phyloP scores from a whole-genome alignment of 768 basidiomycete genomes.

The Amanita brunnescens region DNA sequence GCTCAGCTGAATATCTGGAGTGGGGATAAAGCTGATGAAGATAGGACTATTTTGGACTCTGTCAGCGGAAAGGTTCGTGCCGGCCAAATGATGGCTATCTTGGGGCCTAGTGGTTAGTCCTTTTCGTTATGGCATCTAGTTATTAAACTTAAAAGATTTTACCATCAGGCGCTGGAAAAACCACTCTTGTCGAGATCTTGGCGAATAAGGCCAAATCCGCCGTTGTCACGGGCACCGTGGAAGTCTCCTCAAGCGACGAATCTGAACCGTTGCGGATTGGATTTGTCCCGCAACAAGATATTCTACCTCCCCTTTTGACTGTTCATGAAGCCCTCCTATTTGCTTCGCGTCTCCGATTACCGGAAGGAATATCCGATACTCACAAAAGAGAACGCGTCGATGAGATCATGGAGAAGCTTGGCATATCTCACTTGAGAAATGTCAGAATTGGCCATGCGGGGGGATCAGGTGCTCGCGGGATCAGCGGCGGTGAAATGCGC shows the following conservation, averaged over 20 bases:
- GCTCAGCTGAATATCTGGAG: constrained; percentile 11
- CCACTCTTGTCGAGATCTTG: constrained; percentile 85
- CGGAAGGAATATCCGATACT: constrained; percentile 55
- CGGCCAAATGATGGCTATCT: constrained; percentile 84
- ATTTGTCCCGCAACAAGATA: constrained; percentile 83
- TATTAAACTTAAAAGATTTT: background rate
- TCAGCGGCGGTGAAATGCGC: constrained; percentile 88
- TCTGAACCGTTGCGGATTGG: constrained; percentile 49
- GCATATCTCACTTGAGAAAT: constrained; percentile 61
- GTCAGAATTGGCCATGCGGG: constrained; percentile 58
- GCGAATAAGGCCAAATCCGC: constrained; percentile 80
- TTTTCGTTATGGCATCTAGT: background rate
- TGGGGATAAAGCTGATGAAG: constrained; percentile 25
- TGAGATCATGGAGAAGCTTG: constrained; percentile 67
- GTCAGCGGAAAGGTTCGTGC: constrained; percentile 65
- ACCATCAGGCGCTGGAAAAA: constrained; percentile 72
- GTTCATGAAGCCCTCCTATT: constrained; percentile 79
- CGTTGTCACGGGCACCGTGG: constrained; percentile 51
- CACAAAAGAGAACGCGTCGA: constrained; percentile 63
- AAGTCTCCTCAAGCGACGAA: constrained; percentile 34
- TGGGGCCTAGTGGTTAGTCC: constrained; percentile 74
- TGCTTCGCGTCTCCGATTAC: constrained; percentile 77
- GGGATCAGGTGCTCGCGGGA: constrained; percentile 67
- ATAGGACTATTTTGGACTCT: constrained; percentile 60
- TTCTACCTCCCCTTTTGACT: constrained; percentile 72